Evolutionary conservation across 805 yeast species (phyloP).

Genomic region (Clavispora carvajalis): DNA sequence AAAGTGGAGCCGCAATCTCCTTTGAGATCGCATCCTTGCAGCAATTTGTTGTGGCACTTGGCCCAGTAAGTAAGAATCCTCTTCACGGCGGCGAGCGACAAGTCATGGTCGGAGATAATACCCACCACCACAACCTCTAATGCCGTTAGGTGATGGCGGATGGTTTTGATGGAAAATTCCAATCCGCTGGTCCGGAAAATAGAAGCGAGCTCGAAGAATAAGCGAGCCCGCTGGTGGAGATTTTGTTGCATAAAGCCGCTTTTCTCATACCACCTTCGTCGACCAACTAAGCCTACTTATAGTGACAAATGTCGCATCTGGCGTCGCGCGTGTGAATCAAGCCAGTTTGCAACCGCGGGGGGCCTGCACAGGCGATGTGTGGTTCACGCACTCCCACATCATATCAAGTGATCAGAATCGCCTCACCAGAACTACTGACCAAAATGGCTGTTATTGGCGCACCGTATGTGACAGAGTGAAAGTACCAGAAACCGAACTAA

Average conservation of each 20-base stretch:
- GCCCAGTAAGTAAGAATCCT: not conserved
- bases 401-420: not conserved
- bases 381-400: not conserved
- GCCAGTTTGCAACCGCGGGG: not conserved
- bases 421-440: not conserved
- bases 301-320: too few species aligned
- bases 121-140: not conserved
- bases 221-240: not conserved
- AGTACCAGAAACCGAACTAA: conserved; percentile 5
- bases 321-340: not conserved
- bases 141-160: not conserved
- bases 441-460: conserved; percentile 25
- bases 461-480: conserved; percentile 20
- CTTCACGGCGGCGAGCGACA: not conserved
- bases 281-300: too few species aligned
- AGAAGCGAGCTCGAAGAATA: not conserved
- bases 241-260: not conserved
- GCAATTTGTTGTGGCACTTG: not conserved
- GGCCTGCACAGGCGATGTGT: not conserved
- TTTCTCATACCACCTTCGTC: too few species aligned
- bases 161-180: not conserved
- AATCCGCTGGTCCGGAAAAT: not conserved
- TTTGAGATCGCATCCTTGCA: not conserved
- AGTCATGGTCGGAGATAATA: not conserved
- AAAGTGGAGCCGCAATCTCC: not conserved